These are phyloP conservation scores for Mytilinidion resinicola DNA, from an alignment of 495 filamentous ascomycete species.

Conservation along the genomic window DNA sequence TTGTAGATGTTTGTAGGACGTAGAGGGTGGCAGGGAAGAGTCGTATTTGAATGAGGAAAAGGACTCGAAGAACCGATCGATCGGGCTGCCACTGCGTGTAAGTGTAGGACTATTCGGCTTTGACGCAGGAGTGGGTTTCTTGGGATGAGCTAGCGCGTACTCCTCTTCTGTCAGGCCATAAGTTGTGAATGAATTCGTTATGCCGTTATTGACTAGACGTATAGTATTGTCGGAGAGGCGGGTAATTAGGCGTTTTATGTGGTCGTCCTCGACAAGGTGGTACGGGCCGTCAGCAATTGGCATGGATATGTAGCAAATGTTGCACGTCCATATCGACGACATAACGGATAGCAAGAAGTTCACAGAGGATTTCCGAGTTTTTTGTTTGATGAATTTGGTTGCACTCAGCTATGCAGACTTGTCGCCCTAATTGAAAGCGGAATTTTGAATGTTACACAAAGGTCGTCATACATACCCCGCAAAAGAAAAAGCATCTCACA, in stretches of 20 bases:
- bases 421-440: too few relatives aligned
- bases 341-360: too few relatives aligned
- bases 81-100: conserved; percentile 1
- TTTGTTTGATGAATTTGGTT: too few relatives aligned
- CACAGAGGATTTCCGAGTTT: too few relatives aligned
- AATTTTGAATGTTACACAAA: too few relatives aligned
- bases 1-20: conserved; percentile 27
- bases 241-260: neutral
- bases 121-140: neutral
- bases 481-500: too few relatives aligned
- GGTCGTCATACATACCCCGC: too few relatives aligned
- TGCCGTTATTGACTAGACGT: neutral
- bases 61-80: conserved; percentile 24
- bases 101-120: neutral
- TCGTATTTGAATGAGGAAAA: conserved; percentile 27
- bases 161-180: neutral
- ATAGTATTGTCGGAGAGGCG: neutral
- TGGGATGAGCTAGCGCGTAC: neutral
- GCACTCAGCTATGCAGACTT: too few relatives aligned
- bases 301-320: neutral
- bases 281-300: neutral
- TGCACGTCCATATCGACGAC: neutral
- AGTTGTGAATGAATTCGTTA: neutral
- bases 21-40: conserved; percentile 29
- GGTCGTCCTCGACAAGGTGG: neutral